Percentiles rank a stretch among this genome's conserved stretches.
phyloP scores from a whole-genome alignment of 2,329 filamentous ascomycete species.

The Gyromitra esculenta region DNA sequence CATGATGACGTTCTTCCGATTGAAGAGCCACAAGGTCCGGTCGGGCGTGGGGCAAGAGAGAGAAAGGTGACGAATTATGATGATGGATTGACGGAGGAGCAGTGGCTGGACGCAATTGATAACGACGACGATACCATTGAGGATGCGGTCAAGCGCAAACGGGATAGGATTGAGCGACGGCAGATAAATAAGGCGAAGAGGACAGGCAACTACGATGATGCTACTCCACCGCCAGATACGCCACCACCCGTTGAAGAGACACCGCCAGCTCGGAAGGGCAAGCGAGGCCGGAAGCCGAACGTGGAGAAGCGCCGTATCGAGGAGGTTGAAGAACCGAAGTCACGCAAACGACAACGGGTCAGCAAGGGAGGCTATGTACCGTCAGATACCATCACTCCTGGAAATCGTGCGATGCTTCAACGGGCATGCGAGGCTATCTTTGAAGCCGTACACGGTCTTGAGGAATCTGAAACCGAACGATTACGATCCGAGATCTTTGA shows the following conservation, averaged over 20 bases:
- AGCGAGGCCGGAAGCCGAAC: conserved; percentile 81
- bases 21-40: conserved; percentile 56
- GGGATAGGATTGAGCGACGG: conserved; percentile 82
- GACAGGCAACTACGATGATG: conserved; percentile 65
- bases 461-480: conserved; percentile 66
- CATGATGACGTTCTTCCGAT: conserved; percentile 75
- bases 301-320: conserved; percentile 88
- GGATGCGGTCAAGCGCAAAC: conserved; percentile 88
- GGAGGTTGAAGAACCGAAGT: conserved; percentile 77
- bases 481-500: conserved; percentile 69
- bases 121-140: conserved; percentile 95
- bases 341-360: conserved; percentile 53
- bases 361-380: conserved; percentile 58
- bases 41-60: conserved; percentile 92
- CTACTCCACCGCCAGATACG: conserved; percentile 83
- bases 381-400: conserved; percentile 71
- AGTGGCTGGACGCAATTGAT: conserved; percentile 96
- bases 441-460: conserved; percentile 82
- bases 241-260: conserved; percentile 65
- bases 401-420: conserved; percentile 81
- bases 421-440: conserved; percentile 79
- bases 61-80: conserved; percentile 95
- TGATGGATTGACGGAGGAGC: conserved; percentile 96
- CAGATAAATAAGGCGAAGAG: conserved; percentile 78
- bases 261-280: conserved; percentile 71